These are phyloP conservation scores for Carex sylvatica DNA, from an alignment of 202 grass and related monocot genomes.

Conservation along the genomic window DNA sequence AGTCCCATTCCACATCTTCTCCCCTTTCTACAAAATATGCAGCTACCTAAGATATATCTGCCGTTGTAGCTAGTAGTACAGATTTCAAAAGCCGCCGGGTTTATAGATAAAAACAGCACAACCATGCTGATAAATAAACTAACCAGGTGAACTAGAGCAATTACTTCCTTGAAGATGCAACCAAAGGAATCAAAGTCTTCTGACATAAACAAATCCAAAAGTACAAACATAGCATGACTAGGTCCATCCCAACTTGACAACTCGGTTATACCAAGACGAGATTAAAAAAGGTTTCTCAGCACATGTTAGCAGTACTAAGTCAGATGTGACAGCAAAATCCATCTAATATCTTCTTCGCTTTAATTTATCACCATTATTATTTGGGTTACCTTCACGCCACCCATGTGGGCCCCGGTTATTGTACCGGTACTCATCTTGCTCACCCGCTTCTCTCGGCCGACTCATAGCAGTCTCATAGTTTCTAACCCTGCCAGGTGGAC, in stretches of 20 bases:
- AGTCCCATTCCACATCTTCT: neutral
- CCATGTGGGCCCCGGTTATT: slow-evolving; percentile 25
- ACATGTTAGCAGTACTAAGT: slow-evolving; percentile 12
- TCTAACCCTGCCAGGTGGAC: slow-evolving; percentile 37
- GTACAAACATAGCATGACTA: neutral
- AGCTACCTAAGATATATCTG: neutral
- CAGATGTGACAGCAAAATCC: neutral
- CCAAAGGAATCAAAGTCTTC: neutral
- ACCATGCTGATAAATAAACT: slow-evolving; percentile 17
- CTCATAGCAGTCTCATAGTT: slow-evolving; percentile 31
- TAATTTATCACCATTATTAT: slow-evolving; percentile 20
- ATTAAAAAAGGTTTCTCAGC: neutral
- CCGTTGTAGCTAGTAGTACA: neutral
- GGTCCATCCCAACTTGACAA: neutral
- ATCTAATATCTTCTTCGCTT: slow-evolving; percentile 38
- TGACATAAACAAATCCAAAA: slow-evolving; percentile 6
- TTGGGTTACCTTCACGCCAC: slow-evolving; percentile 32
- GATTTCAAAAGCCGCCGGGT: neutral
- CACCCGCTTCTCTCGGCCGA: slow-evolving; percentile 34
- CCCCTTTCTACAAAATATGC: neutral
- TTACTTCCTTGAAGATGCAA: neutral
- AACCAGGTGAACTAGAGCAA: neutral
- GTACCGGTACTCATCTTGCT: slow-evolving; percentile 46
- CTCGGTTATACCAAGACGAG: neutral
- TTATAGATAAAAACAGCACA: neutral